A percentile compares a stretch with the other conserved stretches of the same genome.
Evolutionary conservation across 345 rosid species (phyloP).

Genomic region (Eutrema heterophyllum): DNA sequence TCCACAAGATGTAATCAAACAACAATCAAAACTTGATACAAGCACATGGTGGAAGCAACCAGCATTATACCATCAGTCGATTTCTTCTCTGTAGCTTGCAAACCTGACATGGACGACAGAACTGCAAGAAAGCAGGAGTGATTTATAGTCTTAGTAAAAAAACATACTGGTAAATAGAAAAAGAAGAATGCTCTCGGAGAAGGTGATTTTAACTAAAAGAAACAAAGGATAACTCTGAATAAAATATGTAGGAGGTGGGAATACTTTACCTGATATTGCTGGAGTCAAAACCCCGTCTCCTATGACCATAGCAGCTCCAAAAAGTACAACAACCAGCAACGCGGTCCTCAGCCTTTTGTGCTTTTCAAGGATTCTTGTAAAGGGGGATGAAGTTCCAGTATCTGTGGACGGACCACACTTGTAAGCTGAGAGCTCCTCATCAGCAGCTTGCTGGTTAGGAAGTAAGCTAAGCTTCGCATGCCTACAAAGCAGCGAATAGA

Average conservation of each 20-base stretch:
- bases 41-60: conserved; percentile 4
- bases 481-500: conserved; percentile 84
- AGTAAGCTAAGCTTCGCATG: conserved; percentile 85
- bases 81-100: conserved; percentile 48
- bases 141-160: not conserved
- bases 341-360: conserved; percentile 69
- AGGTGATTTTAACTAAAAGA: not conserved
- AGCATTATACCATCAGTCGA: conserved; percentile 44
- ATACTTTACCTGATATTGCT: conserved; percentile 66
- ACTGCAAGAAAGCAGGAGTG: conserved; percentile 50
- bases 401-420: conserved; percentile 53
- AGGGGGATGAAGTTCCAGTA: conserved; percentile 39
- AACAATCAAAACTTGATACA: not conserved
- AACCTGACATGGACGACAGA: conserved; percentile 78
- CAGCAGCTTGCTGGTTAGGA: conserved; percentile 96
- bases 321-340: conserved; percentile 64
- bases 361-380: conserved; percentile 69
- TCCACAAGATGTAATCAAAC: conserved; percentile 1
- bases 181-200: not conserved
- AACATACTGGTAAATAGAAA: not conserved
- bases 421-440: conserved; percentile 87
- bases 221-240: not conserved
- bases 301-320: conserved; percentile 89
- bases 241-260: not conserved
- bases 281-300: conserved; percentile 92